Conservation (phyloP, 768 basidiomycete species). For the Artomyces pyxidatus region DNA sequence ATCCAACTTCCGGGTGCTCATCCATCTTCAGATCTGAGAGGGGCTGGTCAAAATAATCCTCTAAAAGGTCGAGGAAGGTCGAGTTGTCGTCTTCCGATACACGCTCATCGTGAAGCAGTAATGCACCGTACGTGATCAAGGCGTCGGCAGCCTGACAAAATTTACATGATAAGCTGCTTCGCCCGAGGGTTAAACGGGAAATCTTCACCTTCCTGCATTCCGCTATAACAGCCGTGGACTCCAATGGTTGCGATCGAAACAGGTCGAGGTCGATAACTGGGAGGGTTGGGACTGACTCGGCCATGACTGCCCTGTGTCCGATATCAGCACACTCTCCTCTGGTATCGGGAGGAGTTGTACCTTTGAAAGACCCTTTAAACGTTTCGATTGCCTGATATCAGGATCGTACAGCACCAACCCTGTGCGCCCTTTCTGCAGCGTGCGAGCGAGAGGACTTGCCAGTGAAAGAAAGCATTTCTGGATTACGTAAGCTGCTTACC, state of each 20-base stretch:
- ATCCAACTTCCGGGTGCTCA: slow-evolving; percentile 77
- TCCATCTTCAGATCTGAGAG: slow-evolving; percentile 56
- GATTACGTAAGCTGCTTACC: no score
- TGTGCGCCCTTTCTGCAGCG: no score
- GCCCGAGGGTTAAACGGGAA: neutral
- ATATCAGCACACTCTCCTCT: no score
- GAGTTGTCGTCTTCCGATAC: slow-evolving; percentile 78
- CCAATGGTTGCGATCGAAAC: slow-evolving; percentile 40
- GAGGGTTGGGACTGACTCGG: no score
- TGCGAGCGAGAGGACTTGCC: no score
- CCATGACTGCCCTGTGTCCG: no score
- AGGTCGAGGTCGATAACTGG: slow-evolving; percentile 76
- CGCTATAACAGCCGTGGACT: slow-evolving; percentile 39
- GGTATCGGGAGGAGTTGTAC: no score
- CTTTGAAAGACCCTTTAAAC: no score
- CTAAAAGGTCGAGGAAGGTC: slow-evolving; percentile 79
- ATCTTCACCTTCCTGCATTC: slow-evolving; percentile 58
- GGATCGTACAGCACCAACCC: no score
- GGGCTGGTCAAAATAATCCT: slow-evolving; percentile 88
- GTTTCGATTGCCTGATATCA: no score
- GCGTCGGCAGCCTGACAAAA: slow-evolving; percentile 66
- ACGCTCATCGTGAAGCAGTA: slow-evolving; percentile 78
- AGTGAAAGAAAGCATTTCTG: no score
- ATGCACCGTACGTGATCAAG: slow-evolving; percentile 76
- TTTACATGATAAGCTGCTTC: neutral